Evolutionary conservation across 495 filamentous ascomycete species (phyloP).

Genomic region (Aspergillus biplanus): DNA sequence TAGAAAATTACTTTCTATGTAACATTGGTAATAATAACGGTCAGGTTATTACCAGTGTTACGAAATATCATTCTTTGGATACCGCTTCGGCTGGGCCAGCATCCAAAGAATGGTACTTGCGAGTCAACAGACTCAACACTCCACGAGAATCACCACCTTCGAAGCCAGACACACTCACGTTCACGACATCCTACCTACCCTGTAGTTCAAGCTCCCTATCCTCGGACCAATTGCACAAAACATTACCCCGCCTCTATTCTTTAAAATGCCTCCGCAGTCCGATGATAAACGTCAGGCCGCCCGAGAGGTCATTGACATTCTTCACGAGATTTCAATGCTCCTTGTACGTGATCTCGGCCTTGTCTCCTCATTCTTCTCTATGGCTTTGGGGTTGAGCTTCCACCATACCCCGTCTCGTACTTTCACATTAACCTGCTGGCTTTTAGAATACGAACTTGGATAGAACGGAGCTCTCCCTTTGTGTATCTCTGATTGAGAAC

Average conservation of each 20-base stretch:
- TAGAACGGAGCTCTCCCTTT: conserved; percentile 85
- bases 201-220: background rate
- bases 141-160: too few species aligned
- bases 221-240: background rate
- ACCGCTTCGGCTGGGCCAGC: too few species aligned
- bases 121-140: too few species aligned
- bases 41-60: too few species aligned
- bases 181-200: background rate
- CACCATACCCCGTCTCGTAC: background rate
- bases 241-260: background rate
- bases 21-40: too few species aligned
- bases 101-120: too few species aligned
- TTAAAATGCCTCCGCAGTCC: conserved; percentile 43
- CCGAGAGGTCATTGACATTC: conserved; percentile 93
- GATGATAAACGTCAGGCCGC: conserved; percentile 84
- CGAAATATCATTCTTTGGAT: too few species aligned
- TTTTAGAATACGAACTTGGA: conserved; percentile 88
- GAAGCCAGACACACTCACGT: too few species aligned
- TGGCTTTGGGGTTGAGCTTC: background rate
- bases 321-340: conserved; percentile 90
- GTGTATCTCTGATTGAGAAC: conserved; percentile 95
- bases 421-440: conserved; percentile 9
- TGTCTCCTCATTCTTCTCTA: conserved; percentile 13
- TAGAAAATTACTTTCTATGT: too few species aligned
- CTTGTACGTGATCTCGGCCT: conserved; percentile 57